These are phyloP conservation scores for Saccharomycopsis fibuligera DNA, from an alignment of 805 yeast species.

Conservation along the genomic window DNA sequence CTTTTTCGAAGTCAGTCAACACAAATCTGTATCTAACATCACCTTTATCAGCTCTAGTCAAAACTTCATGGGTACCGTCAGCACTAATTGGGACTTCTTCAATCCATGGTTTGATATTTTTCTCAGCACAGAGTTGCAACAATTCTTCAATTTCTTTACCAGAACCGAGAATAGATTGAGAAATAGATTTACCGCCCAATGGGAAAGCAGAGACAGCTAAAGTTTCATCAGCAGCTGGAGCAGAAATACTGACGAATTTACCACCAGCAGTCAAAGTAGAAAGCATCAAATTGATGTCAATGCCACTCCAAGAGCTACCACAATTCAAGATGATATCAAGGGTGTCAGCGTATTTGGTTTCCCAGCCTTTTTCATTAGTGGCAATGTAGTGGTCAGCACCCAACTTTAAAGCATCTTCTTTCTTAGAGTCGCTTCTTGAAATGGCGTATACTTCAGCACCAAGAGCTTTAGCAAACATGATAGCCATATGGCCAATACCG, in stretches of 20 bases:
- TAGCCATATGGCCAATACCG: slow-evolving; percentile 51
- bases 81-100: slow-evolving; percentile 51
- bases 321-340: slow-evolving; percentile 45
- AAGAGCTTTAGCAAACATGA: slow-evolving; percentile 46
- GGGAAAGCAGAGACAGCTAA: slow-evolving; percentile 21
- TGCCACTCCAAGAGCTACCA: slow-evolving; percentile 37
- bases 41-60: slow-evolving; percentile 46
- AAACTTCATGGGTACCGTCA: slow-evolving; percentile 46
- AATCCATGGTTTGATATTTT: slow-evolving; percentile 54
- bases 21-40: slow-evolving; percentile 62
- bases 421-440: slow-evolving; percentile 45
- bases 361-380: slow-evolving; percentile 37
- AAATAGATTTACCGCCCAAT: background rate
- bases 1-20: slow-evolving; percentile 46
- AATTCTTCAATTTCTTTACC: slow-evolving; percentile 59
- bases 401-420: slow-evolving; percentile 40
- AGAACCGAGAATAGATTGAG: slow-evolving; percentile 37
- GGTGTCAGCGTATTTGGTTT: slow-evolving; percentile 26
- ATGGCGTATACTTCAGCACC: slow-evolving; percentile 55
- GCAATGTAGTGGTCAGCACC: slow-evolving; percentile 53
- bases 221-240: slow-evolving; percentile 21
- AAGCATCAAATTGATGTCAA: slow-evolving; percentile 32
- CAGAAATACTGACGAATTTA: slow-evolving; percentile 28
- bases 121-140: slow-evolving; percentile 56
- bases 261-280: slow-evolving; percentile 31